Percentiles rank a stretch among this genome's conserved stretches.
phyloP scores from a whole-genome alignment of 179 eudicot species.

The Pouteria campechiana region DNA sequence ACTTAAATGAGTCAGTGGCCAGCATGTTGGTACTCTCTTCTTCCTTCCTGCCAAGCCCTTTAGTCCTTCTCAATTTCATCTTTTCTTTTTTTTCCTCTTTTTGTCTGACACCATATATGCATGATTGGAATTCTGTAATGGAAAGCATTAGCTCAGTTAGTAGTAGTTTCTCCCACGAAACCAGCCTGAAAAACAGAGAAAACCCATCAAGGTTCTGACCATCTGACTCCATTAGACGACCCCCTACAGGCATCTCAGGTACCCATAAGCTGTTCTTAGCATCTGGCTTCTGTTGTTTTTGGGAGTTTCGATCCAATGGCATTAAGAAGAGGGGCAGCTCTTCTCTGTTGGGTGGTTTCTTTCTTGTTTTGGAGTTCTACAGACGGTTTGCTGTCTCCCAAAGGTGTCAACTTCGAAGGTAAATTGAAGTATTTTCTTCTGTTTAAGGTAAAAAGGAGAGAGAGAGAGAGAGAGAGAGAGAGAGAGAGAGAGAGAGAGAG shows the following conservation, averaged over 20 bases:
- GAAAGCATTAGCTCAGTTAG: constrained; percentile 14
- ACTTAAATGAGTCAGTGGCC: constrained; percentile 35
- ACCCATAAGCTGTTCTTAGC: background rate
- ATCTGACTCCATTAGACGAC: constrained; percentile 10
- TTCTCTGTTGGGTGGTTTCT: constrained; percentile 21
- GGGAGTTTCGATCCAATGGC: constrained; percentile 17
- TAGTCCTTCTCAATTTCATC: no score
- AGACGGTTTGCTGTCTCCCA: constrained; percentile 50
- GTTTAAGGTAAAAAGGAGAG: background rate
- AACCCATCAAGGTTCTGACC: constrained; percentile 9
- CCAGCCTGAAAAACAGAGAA: constrained; percentile 7
- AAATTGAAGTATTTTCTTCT: background rate
- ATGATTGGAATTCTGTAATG: constrained; percentile 17
- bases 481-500: no score
- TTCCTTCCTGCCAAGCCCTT: constrained; percentile 22
- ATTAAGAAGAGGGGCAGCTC: constrained; percentile 8
- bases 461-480: no score
- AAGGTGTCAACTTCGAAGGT: constrained; percentile 88
- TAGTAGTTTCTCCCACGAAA: no score
- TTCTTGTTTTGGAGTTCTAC: constrained; percentile 30
- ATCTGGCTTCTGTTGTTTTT: constrained; percentile 9
- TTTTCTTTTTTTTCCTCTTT: constrained; percentile 10
- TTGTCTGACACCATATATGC: constrained; percentile 26
- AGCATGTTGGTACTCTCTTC: constrained; percentile 34
- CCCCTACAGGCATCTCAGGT: background rate